Conservation (phyloP, 1,139 yeast genomes). For the Yamadazyma songkhlaensis region DNA sequence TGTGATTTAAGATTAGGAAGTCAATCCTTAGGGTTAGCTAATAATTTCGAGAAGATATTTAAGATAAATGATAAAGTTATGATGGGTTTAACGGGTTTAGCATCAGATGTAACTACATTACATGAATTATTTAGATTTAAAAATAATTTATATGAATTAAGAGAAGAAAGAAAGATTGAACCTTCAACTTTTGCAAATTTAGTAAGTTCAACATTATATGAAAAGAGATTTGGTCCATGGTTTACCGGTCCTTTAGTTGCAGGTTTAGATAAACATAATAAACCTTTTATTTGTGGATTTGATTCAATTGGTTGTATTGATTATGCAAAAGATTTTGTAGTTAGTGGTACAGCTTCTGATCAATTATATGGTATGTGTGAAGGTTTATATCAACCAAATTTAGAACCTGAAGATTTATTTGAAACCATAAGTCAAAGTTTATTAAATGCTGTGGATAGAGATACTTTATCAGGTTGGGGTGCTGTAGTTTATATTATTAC, state of each 20-base stretch:
- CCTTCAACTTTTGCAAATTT: slow-evolving; percentile 93
- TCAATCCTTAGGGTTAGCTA: slow-evolving; percentile 89
- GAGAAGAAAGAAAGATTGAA: slow-evolving; percentile 89
- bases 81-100: slow-evolving; percentile 91
- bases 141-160: slow-evolving; percentile 82
- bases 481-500: slow-evolving; percentile 91
- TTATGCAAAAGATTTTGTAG: slow-evolving; percentile 91
- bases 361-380: slow-evolving; percentile 99
- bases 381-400: slow-evolving; percentile 87
- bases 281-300: slow-evolving; percentile 93
- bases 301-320: slow-evolving; percentile 97
- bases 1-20: slow-evolving; percentile 91
- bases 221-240: slow-evolving; percentile 93
- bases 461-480: slow-evolving; percentile 98
- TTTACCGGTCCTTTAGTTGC: slow-evolving; percentile 97
- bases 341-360: slow-evolving; percentile 95
- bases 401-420: slow-evolving; percentile 93
- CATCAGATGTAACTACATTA: slow-evolving; percentile 88
- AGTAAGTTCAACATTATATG: slow-evolving; percentile 86
- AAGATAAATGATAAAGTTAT: slow-evolving; percentile 77
- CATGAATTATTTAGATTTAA: slow-evolving; percentile 79
- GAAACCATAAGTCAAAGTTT: slow-evolving; percentile 95
- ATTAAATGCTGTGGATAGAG: slow-evolving; percentile 94
- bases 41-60: slow-evolving; percentile 90
- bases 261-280: slow-evolving; percentile 77